Evolutionary conservation across 2,329 filamentous ascomycete genomes (phyloP).

Genomic region (Cladophialophora yegresii): DNA sequence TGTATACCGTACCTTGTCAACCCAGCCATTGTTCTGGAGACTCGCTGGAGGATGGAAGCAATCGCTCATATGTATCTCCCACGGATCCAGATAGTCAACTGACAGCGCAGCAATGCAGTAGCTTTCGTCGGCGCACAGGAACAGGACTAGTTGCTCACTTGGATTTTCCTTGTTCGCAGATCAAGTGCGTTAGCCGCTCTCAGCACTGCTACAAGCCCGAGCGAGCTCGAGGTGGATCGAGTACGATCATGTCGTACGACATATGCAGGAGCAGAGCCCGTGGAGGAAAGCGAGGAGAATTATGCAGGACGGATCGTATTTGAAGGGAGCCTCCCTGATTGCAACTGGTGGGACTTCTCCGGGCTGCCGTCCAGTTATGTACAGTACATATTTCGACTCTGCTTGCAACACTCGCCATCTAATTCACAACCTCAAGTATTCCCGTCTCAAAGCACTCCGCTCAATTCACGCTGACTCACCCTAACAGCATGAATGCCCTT

Average conservation of each 20-base stretch:
- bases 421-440: neutral
- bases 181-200: neutral
- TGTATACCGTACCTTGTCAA: constrained; percentile 4
- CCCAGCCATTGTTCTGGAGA: neutral
- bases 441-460: neutral
- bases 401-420: neutral
- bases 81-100: neutral
- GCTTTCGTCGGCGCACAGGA: constrained; percentile 8
- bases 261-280: neutral
- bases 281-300: neutral
- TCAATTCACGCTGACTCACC: neutral
- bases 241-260: neutral
- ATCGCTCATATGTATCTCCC: constrained; percentile 3
- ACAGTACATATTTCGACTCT: neutral
- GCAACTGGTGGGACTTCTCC: neutral
- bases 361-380: neutral
- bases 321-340: neutral
- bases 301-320: neutral
- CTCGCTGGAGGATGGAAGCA: neutral
- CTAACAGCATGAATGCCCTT: neutral
- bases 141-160: constrained; percentile 5
- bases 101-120: constrained; percentile 28
- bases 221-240: neutral
- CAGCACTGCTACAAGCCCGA: neutral
- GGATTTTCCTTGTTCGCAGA: neutral